Evolutionary conservation across 176 grass and related monocot species (phyloP).

Genomic region (Rhynchospora tenuis): DNA sequence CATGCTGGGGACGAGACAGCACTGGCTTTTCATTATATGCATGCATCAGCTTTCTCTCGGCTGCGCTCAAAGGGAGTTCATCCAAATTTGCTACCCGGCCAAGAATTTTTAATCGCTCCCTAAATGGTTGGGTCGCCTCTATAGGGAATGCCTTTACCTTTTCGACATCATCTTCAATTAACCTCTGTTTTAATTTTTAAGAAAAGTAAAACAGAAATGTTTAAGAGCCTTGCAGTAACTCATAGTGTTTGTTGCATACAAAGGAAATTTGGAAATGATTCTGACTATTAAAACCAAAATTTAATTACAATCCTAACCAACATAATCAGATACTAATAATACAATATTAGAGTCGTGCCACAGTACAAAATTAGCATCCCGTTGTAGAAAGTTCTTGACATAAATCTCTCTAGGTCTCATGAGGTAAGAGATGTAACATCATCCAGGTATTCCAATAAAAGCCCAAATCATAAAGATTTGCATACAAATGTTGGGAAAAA

Average conservation of each 20-base stretch:
- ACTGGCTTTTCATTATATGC: conserved; percentile 98
- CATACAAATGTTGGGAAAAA: neutral
- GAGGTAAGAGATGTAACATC: neutral
- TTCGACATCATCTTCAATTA: conserved; percentile 83
- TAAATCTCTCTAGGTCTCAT: neutral
- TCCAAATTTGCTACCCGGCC: conserved; percentile 86
- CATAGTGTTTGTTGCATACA: neutral
- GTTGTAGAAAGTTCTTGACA: neutral
- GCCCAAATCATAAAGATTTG: neutral
- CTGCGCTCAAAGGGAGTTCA: conserved; percentile 80
- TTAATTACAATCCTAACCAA: neutral
- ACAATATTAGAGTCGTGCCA: neutral
- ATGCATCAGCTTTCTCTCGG: conserved; percentile 91
- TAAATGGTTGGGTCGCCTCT: conserved; percentile 66
- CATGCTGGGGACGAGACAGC: conserved; percentile 88
- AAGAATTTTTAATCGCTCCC: conserved; percentile 91
- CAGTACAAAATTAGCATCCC: neutral
- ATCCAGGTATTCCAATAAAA: neutral
- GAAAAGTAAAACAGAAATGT: neutral
- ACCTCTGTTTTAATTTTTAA: conserved; percentile 41
- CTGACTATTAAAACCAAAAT: neutral
- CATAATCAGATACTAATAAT: neutral
- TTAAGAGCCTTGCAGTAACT: neutral
- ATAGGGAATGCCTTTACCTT: conserved; percentile 76
- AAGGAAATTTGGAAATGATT: neutral